A percentile compares a stretch with the other conserved stretches of the same genome.
Evolutionary conservation across 2,329 filamentous ascomycete genomes (phyloP).

Genomic region (Ascocoryne sarcoides): DNA sequence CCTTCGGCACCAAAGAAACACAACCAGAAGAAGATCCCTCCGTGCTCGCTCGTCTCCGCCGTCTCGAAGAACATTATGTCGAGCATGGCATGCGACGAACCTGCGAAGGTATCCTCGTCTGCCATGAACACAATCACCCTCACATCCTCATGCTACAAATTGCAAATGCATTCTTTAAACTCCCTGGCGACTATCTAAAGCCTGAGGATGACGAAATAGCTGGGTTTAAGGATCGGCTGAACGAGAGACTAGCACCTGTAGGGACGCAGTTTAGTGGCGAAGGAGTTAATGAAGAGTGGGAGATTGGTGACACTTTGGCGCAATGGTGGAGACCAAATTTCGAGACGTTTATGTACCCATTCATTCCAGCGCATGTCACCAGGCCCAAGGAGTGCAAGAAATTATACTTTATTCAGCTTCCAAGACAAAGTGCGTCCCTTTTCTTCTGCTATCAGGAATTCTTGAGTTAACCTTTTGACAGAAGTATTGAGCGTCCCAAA

Average conservation of each 20-base stretch:
- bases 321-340: conserved; percentile 99
- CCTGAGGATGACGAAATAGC: conserved; percentile 84
- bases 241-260: conserved; percentile 90
- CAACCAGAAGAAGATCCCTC: conserved; percentile 97
- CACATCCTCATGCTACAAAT: conserved; percentile 99
- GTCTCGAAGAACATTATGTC: conserved; percentile 90
- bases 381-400: conserved; percentile 99
- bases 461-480: no score
- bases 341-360: conserved; percentile 99
- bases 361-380: conserved; percentile 91
- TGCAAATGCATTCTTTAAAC: conserved; percentile 98
- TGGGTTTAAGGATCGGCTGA: conserved; percentile 89
- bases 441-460: not conserved
- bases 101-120: conserved; percentile 93
- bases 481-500: conserved; percentile 95
- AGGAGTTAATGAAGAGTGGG: conserved; percentile 87
- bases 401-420: conserved; percentile 92
- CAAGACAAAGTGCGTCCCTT: conserved; percentile 65
- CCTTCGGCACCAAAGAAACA: conserved; percentile 95
- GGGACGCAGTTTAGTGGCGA: conserved; percentile 72
- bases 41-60: conserved; percentile 82
- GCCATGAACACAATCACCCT: conserved; percentile 97
- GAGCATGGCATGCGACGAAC: conserved; percentile 93
- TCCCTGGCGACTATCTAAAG: conserved; percentile 89
- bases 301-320: conserved; percentile 87